Evolutionary conservation across 2,329 filamentous ascomycete species (phyloP).

Genomic region (Beauveria varroae): DNA sequence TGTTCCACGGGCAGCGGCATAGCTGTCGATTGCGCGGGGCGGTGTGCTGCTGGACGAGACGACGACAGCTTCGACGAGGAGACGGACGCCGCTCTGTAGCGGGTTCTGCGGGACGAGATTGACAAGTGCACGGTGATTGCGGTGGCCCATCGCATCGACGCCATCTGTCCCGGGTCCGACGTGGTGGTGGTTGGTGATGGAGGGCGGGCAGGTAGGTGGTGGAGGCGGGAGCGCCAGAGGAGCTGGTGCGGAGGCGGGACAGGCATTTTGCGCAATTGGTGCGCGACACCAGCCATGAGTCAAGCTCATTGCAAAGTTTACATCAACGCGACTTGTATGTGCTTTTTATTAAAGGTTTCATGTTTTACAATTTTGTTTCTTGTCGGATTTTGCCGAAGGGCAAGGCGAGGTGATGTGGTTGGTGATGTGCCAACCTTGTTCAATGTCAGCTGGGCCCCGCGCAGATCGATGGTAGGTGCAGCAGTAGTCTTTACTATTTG

Average conservation of each 20-base stretch:
- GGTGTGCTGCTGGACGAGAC: conserved; percentile 27
- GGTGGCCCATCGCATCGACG: conserved; percentile 9
- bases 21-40: conserved; percentile 32
- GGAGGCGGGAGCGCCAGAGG: conserved; percentile 5
- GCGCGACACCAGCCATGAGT: not conserved
- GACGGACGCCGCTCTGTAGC: not conserved
- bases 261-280: conserved; percentile 5
- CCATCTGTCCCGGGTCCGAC: conserved; percentile 9
- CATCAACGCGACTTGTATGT: not conserved
- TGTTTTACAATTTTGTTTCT: not conserved
- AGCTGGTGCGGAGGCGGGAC: not conserved
- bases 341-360: not conserved
- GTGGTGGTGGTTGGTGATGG: conserved; percentile 4
- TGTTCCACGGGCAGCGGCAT: conserved; percentile 38
- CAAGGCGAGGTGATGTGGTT: not conserved
- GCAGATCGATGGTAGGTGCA: not conserved
- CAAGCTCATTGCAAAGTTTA: not conserved
- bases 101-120: not conserved
- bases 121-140: conserved; percentile 1
- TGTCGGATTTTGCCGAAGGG: not conserved
- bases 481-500: not conserved
- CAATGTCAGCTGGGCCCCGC: not conserved
- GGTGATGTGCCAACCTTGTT: not conserved
- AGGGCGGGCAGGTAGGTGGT: conserved; percentile 3
- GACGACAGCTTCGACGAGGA: conserved; percentile 6